These are phyloP conservation scores for Xylaria bambusicola DNA, from an alignment of 495 filamentous ascomycete genomes.

Conservation along the genomic window DNA sequence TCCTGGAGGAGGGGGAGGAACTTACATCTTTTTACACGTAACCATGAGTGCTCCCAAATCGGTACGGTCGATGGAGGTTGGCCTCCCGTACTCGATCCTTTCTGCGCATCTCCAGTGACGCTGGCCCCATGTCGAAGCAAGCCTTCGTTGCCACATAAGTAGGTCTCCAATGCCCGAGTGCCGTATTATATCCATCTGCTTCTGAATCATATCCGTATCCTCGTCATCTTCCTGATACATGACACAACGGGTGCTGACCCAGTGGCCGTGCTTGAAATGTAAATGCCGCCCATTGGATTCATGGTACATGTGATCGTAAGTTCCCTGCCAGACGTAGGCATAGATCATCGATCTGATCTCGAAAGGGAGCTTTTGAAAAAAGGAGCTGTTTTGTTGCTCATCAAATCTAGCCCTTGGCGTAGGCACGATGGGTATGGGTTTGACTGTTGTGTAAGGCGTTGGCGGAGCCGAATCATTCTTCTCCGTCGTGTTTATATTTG, in stretches of 20 bases:
- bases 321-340: slow-evolving; percentile 26
- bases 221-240: slow-evolving; percentile 34
- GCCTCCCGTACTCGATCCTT: slow-evolving; percentile 23
- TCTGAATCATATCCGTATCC: slow-evolving; percentile 30
- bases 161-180: slow-evolving; percentile 25
- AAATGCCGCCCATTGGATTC: slow-evolving; percentile 26
- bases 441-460: not conserved
- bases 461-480: slow-evolving; percentile 4
- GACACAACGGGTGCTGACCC: slow-evolving; percentile 33
- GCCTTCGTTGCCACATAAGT: slow-evolving; percentile 33
- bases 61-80: slow-evolving; percentile 29
- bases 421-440: not conserved
- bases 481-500: slow-evolving; percentile 11
- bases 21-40: slow-evolving; percentile 35
- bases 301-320: slow-evolving; percentile 31
- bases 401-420: slow-evolving; percentile 4
- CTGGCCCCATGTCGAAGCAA: slow-evolving; percentile 33
- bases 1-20: not conserved
- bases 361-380: slow-evolving; percentile 32
- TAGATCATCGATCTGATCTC: slow-evolving; percentile 40
- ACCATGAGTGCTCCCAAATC: slow-evolving; percentile 34
- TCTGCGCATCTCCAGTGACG: slow-evolving; percentile 37
- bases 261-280: slow-evolving; percentile 33
- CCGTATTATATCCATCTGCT: slow-evolving; percentile 31
- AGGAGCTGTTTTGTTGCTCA: slow-evolving; percentile 22